These are phyloP conservation scores for Fistulinella prunicolor DNA, from an alignment of 768 basidiomycete species.

Conservation along the genomic window DNA sequence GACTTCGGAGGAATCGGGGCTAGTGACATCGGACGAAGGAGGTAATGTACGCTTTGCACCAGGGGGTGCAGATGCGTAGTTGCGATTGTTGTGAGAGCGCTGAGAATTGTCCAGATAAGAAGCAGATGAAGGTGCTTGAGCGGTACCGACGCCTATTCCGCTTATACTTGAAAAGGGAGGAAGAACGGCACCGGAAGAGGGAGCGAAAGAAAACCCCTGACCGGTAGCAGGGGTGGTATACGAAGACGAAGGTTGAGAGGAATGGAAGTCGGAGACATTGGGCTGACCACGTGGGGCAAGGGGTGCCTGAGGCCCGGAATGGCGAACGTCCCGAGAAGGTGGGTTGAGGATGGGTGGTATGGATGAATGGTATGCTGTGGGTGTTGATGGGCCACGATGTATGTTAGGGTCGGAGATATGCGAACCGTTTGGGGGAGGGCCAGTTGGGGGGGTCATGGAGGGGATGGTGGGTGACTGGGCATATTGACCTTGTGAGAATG, in stretches of 20 bases:
- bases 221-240: conserved; percentile 39
- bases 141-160: conserved; percentile 44
- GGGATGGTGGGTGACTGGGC: conserved; percentile 67
- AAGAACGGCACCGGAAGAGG: conserved; percentile 50
- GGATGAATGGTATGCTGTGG: conserved; percentile 27
- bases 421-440: conserved; percentile 38
- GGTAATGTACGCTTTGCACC: conserved; percentile 60
- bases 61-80: conserved; percentile 32
- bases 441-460: conserved; percentile 50
- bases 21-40: conserved; percentile 64
- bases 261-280: conserved; percentile 41
- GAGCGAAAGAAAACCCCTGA: conserved; percentile 32
- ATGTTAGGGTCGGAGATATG: conserved; percentile 23
- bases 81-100: conserved; percentile 27
- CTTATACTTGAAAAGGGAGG: conserved; percentile 74
- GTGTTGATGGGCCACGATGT: conserved; percentile 30
- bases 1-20: conserved; percentile 79
- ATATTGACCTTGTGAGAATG: conserved; percentile 46
- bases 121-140: conserved; percentile 50
- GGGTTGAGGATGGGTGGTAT: conserved; percentile 32
- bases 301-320: conserved; percentile 35
- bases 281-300: conserved; percentile 33
- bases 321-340: conserved; percentile 31
- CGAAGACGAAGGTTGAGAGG: conserved; percentile 40
- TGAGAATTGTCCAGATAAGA: conserved; percentile 50